phyloP scores from a whole-genome alignment of 2,329 filamentous ascomycete genomes.

The Trichophyton rubrum region DNA sequence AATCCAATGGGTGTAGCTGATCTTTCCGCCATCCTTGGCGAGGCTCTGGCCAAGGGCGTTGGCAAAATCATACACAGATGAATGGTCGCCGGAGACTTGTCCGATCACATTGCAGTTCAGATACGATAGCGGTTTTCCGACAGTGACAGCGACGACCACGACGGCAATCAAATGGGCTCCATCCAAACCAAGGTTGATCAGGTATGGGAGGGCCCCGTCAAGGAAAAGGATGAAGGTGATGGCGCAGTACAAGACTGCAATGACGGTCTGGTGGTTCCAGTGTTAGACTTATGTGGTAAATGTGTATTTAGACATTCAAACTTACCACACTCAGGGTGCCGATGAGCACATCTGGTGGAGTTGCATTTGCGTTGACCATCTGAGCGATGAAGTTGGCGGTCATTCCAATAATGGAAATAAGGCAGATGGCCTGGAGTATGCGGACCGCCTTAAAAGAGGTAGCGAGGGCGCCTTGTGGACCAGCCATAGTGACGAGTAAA shows the following conservation, averaged over 20 bases:
- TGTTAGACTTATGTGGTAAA: not conserved
- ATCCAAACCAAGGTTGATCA: constrained; percentile 56
- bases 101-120: constrained; percentile 55
- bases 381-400: constrained; percentile 69
- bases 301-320: constrained; percentile 15
- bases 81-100: constrained; percentile 33
- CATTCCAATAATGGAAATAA: constrained; percentile 68
- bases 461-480: constrained; percentile 57
- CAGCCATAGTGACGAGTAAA: constrained; percentile 33
- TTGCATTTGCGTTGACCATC: constrained; percentile 54
- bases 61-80: constrained; percentile 43
- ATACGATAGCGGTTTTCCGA: constrained; percentile 70
- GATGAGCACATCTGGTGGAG: constrained; percentile 59
- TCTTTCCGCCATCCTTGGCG: constrained; percentile 36
- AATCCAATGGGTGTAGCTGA: constrained; percentile 44
- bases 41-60: constrained; percentile 42
- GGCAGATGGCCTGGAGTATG: constrained; percentile 54
- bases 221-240: constrained; percentile 73
- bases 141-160: constrained; percentile 61
- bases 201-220: constrained; percentile 62
- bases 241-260: constrained; percentile 65
- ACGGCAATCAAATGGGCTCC: constrained; percentile 59
- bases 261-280: constrained; percentile 49
- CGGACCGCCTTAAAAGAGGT: constrained; percentile 66
- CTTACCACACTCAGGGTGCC: constrained; percentile 69